These are phyloP conservation scores for Trichoderma virens DNA, from an alignment of 495 filamentous ascomycete genomes.

Conservation along the genomic window DNA sequence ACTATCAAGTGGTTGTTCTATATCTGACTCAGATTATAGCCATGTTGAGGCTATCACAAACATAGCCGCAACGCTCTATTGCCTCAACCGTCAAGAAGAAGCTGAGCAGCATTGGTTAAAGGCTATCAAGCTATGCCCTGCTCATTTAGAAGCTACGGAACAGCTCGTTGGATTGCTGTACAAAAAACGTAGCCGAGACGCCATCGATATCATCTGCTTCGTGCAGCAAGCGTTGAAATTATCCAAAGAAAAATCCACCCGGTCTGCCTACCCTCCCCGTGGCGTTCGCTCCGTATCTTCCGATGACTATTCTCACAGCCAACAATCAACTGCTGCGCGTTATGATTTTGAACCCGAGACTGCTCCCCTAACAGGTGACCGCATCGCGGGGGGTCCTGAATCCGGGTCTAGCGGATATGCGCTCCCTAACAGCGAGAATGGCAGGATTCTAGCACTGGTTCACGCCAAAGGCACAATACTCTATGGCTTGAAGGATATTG, in stretches of 20 bases:
- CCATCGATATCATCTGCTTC: constrained; percentile 80
- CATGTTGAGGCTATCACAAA: constrained; percentile 96
- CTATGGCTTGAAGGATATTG: constrained; percentile 82
- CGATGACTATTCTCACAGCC: neutral
- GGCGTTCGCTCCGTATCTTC: neutral
- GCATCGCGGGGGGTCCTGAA: constrained; percentile 8
- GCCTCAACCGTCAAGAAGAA: constrained; percentile 72
- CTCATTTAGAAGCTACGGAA: constrained; percentile 93
- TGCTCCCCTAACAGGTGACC: neutral
- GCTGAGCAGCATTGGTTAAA: constrained; percentile 81
- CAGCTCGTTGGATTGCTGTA: constrained; percentile 88
- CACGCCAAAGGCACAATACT: constrained; percentile 99
- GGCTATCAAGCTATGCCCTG: constrained; percentile 74
- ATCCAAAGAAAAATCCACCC: constrained; percentile 12
- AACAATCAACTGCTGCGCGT: neutral
- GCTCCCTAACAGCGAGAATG: constrained; percentile 83
- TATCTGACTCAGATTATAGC: constrained; percentile 39
- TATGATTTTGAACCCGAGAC: neutral
- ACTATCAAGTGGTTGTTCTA: constrained; percentile 4
- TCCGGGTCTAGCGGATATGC: constrained; percentile 69
- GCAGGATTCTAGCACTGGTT: constrained; percentile 81
- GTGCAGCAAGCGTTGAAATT: constrained; percentile 71
- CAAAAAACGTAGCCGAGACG: constrained; percentile 74
- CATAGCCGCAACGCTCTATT: constrained; percentile 79
- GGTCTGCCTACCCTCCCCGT: neutral